Percentiles rank a stretch among this genome's conserved stretches.
Conservation (phyloP, 2,329 filamentous ascomycete genomes). For the Clarireedia monteithiana region DNA sequence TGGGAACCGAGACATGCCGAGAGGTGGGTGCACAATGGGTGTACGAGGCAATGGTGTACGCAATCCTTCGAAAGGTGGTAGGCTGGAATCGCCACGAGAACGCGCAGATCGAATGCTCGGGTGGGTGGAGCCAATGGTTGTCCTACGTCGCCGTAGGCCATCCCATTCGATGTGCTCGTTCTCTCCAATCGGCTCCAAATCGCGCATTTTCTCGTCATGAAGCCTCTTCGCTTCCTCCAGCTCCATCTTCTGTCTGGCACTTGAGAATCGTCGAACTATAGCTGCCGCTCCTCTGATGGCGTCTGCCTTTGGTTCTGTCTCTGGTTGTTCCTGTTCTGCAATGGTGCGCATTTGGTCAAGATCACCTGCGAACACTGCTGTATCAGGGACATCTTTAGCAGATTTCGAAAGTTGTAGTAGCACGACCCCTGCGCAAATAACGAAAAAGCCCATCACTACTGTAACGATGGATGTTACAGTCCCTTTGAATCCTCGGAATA, state of each 20-base stretch:
- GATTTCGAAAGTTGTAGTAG: conserved; percentile 95
- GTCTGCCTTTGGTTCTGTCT: conserved; percentile 92
- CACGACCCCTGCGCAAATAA: conserved; percentile 88
- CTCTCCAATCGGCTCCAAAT: conserved; percentile 71
- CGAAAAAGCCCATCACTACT: conserved; percentile 86
- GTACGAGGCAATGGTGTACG: conserved; percentile 15
- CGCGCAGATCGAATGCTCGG: conserved; percentile 16
- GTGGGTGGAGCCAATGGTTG: conserved; percentile 34
- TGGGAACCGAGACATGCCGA: conserved; percentile 84
- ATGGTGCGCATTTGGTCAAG: conserved; percentile 93
- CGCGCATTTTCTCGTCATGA: conserved; percentile 66
- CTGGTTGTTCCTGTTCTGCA: conserved; percentile 90
- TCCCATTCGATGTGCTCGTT: conserved; percentile 81
- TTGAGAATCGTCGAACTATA: conserved; percentile 76
- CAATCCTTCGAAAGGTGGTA: conserved; percentile 23
- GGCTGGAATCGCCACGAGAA: conserved; percentile 24
- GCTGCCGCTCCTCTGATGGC: conserved; percentile 87
- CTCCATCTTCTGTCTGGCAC: conserved; percentile 68
- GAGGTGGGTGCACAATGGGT: conserved; percentile 55
- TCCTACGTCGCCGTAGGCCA: conserved; percentile 68
- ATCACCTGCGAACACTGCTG: conserved; percentile 85
- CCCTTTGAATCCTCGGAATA: conserved; percentile 93
- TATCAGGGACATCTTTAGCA: conserved; percentile 91
- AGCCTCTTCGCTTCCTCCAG: conserved; percentile 70
- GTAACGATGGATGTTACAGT: conserved; percentile 73